Percentiles rank a stretch among this genome's conserved stretches.
These are phyloP conservation scores for Neophaeococcomyces mojaviensis DNA, from an alignment of 2,329 filamentous ascomycete species.

Conservation along the genomic window DNA sequence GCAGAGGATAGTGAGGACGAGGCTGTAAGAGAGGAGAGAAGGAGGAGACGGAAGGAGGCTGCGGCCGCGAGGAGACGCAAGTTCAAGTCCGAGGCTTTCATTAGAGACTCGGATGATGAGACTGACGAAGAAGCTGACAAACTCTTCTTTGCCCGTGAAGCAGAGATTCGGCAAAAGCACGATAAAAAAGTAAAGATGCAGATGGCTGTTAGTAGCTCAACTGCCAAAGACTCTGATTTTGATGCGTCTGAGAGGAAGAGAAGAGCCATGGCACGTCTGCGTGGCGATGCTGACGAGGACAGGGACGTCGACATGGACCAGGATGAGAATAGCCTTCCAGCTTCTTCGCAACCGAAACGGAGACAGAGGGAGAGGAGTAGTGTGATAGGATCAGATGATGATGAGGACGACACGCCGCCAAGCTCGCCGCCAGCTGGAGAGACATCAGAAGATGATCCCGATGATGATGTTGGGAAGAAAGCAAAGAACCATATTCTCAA, in stretches of 20 bases:
- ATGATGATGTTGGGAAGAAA: neutral
- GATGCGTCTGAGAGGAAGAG: neutral
- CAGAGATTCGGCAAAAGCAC: slow-evolving; percentile 54
- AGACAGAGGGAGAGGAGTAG: neutral
- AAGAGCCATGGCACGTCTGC: slow-evolving; percentile 11
- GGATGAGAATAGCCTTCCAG: neutral
- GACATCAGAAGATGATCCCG: neutral
- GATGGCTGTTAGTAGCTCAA: slow-evolving; percentile 26
- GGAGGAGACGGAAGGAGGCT: slow-evolving; percentile 54
- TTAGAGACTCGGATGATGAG: slow-evolving; percentile 81
- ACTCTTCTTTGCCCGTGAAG: slow-evolving; percentile 73
- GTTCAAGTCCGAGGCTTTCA: slow-evolving; percentile 77
- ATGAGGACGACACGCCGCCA: slow-evolving; percentile 25
- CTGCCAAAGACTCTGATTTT: slow-evolving; percentile 2
- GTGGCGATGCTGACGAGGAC: slow-evolving; percentile 17
- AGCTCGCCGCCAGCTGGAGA: slow-evolving; percentile 19
- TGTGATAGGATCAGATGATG: slow-evolving; percentile 14
- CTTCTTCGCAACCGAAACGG: neutral
- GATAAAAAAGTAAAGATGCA: slow-evolving; percentile 43
- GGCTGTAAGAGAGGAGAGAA: slow-evolving; percentile 51
- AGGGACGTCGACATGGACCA: slow-evolving; percentile 13
- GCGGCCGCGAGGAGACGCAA: slow-evolving; percentile 69
- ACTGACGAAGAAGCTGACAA: slow-evolving; percentile 66
- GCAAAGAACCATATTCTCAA: slow-evolving; percentile 2
- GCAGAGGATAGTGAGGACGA: slow-evolving; percentile 54